These are phyloP conservation scores for Erythrobasidium hasegawianum DNA, from an alignment of 1,284 basidiomycete species.

Conservation along the genomic window DNA sequence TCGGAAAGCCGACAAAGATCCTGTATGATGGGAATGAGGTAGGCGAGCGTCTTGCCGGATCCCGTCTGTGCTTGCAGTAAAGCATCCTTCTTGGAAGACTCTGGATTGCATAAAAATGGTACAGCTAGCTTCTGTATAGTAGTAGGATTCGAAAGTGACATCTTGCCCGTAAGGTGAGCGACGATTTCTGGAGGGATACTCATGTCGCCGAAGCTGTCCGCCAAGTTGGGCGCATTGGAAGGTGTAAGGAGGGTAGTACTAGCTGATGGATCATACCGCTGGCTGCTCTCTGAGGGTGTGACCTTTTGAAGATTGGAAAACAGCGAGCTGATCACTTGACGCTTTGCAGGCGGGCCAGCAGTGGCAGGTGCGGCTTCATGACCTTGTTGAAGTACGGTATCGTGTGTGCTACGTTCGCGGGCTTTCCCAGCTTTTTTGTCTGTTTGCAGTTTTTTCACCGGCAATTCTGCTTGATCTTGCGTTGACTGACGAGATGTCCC, in stretches of 20 bases:
- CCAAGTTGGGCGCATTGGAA: slow-evolving; percentile 71
- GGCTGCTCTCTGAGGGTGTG: slow-evolving; percentile 49
- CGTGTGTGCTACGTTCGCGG: background rate
- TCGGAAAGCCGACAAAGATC: slow-evolving; percentile 84
- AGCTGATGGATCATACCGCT: slow-evolving; percentile 26
- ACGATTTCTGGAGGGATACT: slow-evolving; percentile 75
- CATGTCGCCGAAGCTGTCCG: slow-evolving; percentile 71
- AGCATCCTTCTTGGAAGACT: slow-evolving; percentile 61
- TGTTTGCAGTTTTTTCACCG: background rate
- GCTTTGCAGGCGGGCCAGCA: slow-evolving; percentile 4
- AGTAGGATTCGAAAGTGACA: slow-evolving; percentile 81
- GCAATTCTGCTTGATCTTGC: background rate
- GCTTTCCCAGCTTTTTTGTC: background rate
- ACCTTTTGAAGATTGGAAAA: slow-evolving; percentile 61
- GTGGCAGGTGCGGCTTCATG: background rate
- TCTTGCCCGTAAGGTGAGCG: slow-evolving; percentile 71
- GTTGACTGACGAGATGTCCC: slow-evolving; percentile 3
- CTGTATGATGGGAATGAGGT: slow-evolving; percentile 91
- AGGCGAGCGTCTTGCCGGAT: slow-evolving; percentile 94
- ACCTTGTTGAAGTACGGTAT: background rate
- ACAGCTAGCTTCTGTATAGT: slow-evolving; percentile 82
- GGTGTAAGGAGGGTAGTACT: slow-evolving; percentile 54
- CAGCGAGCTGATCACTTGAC: slow-evolving; percentile 77
- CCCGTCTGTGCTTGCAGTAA: slow-evolving; percentile 98
- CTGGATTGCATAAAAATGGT: slow-evolving; percentile 60